Evolutionary conservation across 805 yeast species (phyloP).

Genomic region (Kazachstania bromeliacearum): DNA sequence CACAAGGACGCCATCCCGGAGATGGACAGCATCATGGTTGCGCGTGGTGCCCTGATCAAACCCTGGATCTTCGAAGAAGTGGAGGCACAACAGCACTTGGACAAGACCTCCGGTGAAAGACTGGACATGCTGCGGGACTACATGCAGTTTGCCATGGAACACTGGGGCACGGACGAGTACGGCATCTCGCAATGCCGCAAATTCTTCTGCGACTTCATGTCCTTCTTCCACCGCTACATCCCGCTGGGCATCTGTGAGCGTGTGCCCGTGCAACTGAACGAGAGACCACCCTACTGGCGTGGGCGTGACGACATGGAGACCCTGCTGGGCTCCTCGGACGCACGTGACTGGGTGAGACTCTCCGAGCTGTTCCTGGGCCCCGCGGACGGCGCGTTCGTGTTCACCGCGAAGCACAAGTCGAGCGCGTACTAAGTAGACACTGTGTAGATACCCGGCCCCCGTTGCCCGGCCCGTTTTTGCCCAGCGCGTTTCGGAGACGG

Average conservation of each 20-base stretch:
- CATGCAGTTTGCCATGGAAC: slow-evolving; percentile 76
- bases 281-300: slow-evolving; percentile 87
- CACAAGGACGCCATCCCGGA: slow-evolving; percentile 42
- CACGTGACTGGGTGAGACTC: slow-evolving; percentile 90
- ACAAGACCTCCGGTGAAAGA: slow-evolving; percentile 84
- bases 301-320: slow-evolving; percentile 94
- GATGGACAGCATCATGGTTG: slow-evolving; percentile 92
- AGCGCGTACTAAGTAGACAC: slow-evolving; percentile 40
- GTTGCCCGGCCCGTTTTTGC: neutral
- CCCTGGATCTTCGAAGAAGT: slow-evolving; percentile 99
- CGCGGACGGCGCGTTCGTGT: slow-evolving; percentile 62
- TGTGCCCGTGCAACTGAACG: slow-evolving; percentile 80
- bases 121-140: slow-evolving; percentile 62
- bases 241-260: slow-evolving; percentile 90
- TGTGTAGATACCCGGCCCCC: slow-evolving; percentile 19
- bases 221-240: slow-evolving; percentile 88
- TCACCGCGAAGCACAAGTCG: slow-evolving; percentile 91
- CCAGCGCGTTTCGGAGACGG: neutral
- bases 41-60: slow-evolving; percentile 93
- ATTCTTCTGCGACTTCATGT: slow-evolving; percentile 85
- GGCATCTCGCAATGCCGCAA: slow-evolving; percentile 85
- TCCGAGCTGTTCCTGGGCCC: slow-evolving; percentile 93
- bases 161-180: slow-evolving; percentile 96
- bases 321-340: slow-evolving; percentile 72
- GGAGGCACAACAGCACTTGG: slow-evolving; percentile 79